Evolutionary conservation across 169 alveolate genomes (phyloP).

Genomic region (Amoebophrya sp.): DNA sequence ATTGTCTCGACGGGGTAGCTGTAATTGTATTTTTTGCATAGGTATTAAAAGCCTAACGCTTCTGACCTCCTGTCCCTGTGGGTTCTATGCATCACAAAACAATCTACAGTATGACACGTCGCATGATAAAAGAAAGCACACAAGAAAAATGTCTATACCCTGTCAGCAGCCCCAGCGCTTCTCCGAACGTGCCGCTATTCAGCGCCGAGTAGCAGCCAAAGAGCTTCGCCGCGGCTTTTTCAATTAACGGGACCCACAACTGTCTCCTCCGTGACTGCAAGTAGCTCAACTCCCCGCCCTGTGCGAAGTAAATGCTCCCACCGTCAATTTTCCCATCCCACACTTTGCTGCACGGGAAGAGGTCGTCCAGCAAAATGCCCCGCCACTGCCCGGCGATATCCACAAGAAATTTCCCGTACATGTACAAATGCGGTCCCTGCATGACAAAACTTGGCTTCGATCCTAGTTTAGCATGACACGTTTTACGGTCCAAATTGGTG

Average conservation of each 20-base stretch:
- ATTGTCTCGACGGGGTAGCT: not conserved
- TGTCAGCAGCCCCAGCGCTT: slow-evolving; percentile 30
- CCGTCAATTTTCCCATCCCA: not conserved
- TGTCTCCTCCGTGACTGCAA: slow-evolving; percentile 30
- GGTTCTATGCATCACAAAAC: too few species aligned
- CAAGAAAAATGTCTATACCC: slow-evolving; percentile 15
- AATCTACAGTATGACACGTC: too few species aligned
- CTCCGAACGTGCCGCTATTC: slow-evolving; percentile 31
- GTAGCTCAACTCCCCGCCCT: slow-evolving; percentile 7
- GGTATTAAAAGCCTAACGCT: too few species aligned
- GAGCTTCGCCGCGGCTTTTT: slow-evolving; percentile 36
- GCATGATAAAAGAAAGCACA: too few species aligned
- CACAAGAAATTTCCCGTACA: too few species aligned
- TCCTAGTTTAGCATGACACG: too few species aligned
- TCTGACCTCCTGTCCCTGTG: too few species aligned
- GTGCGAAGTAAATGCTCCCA: not conserved
- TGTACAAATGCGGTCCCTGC: too few species aligned
- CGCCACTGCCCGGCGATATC: slow-evolving; percentile 35
- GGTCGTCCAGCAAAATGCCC: slow-evolving; percentile 10
- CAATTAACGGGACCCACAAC: slow-evolving; percentile 38
- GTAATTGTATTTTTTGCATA: too few species aligned
- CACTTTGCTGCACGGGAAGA: slow-evolving; percentile 31
- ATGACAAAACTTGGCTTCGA: too few species aligned
- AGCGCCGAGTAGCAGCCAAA: slow-evolving; percentile 34
- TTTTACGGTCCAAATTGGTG: too few species aligned